Percentiles rank a stretch among this genome's conserved stretches.
Evolutionary conservation across 164 flowering plant genomes (phyloP).

Genomic region (Vitis labrusca): DNA sequence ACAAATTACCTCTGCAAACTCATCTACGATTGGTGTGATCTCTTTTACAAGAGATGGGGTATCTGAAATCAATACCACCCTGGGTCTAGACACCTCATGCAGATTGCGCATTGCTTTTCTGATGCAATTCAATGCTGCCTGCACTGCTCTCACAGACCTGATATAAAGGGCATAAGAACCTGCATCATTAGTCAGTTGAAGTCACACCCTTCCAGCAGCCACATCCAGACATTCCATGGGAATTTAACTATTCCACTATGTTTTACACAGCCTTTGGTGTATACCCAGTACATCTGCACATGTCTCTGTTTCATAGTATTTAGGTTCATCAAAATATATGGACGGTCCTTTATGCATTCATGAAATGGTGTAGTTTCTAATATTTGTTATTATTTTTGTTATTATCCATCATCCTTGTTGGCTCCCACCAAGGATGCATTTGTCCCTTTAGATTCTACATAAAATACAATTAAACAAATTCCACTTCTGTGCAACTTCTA

Average conservation of each 20-base stretch:
- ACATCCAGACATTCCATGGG: neutral
- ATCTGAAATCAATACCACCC: conserved; percentile 79
- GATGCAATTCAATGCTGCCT: conserved; percentile 75
- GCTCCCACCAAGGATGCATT: neutral
- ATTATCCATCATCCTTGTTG: neutral
- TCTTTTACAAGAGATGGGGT: conserved; percentile 67
- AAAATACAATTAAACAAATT: neutral
- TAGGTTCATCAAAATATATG: too few relatives aligned
- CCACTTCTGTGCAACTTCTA: too few relatives aligned
- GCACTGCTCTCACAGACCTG: conserved; percentile 73
- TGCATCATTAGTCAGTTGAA: conserved; percentile 3
- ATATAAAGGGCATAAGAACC: conserved; percentile 6
- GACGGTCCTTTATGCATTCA: neutral
- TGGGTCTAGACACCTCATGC: conserved; percentile 39
- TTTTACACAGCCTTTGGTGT: neutral
- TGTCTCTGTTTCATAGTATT: too few relatives aligned
- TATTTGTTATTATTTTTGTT: neutral
- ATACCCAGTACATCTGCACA: neutral
- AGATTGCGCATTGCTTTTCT: conserved; percentile 44
- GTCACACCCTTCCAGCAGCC: neutral
- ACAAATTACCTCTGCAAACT: conserved; percentile 75
- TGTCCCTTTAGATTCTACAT: neutral
- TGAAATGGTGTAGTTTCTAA: neutral
- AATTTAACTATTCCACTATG: neutral
- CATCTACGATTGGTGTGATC: conserved; percentile 44